Percentiles rank a stretch among this genome's conserved stretches.
Conservation (phyloP, 75 land plant genomes). For the Chamaecyparis obtusa region DNA sequence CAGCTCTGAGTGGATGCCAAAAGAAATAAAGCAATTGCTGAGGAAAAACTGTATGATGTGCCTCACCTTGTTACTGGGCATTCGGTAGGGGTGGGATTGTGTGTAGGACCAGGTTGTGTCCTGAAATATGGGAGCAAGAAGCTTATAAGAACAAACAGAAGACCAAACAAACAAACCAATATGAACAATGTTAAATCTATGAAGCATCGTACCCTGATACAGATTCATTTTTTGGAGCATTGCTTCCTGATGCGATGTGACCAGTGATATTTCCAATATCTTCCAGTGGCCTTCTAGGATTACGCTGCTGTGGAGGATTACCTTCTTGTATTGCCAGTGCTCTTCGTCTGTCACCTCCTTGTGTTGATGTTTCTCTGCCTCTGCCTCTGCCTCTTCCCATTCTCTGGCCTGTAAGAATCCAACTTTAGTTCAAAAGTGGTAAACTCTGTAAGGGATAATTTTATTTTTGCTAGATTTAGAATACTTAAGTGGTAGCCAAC, state of each 20-base stretch:
- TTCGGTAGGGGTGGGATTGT: background rate
- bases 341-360: background rate
- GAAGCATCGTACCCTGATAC: background rate
- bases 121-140: background rate
- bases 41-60: background rate
- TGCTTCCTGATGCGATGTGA: no score
- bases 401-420: background rate
- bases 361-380: background rate
- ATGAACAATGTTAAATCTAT: background rate
- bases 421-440: background rate
- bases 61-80: background rate
- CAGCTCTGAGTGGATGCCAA: background rate
- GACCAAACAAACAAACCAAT: background rate
- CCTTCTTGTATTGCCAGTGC: background rate
- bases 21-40: background rate
- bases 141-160: background rate
- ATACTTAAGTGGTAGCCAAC: no score
- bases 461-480: background rate
- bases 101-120: background rate
- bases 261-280: conserved; percentile 11
- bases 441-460: background rate
- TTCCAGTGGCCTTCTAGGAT: background rate
- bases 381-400: background rate
- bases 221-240: no score
- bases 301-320: background rate